Percentiles rank a stretch among this genome's conserved stretches.
These are phyloP conservation scores for Nemania sp. DNA, from an alignment of 2,329 filamentous ascomycete species.

Conservation along the genomic window DNA sequence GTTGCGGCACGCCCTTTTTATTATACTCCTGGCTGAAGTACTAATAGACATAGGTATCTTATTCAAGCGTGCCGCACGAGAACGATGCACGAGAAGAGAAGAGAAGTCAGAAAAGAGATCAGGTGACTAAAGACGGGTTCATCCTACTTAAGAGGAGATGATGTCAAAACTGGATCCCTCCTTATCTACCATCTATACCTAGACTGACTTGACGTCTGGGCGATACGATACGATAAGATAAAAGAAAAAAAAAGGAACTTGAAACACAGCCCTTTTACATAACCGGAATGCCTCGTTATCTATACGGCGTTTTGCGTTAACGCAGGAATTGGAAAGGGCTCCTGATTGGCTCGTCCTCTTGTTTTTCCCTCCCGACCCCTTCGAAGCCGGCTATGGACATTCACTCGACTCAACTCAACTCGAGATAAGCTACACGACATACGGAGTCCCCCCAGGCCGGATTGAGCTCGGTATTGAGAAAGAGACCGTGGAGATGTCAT, in stretches of 20 bases:
- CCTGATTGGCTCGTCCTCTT: conserved; percentile 8
- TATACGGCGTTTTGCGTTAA: conserved; percentile 10
- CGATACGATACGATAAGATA: conserved; percentile 13
- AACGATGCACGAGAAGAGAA: neutral
- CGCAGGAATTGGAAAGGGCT: neutral
- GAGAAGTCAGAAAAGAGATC: conserved; percentile 11
- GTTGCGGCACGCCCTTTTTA: conserved; percentile 1
- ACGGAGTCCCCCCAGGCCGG: neutral
- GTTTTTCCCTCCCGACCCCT: conserved; percentile 12
- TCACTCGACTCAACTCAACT: conserved; percentile 4
- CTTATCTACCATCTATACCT: no score
- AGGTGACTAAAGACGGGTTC: conserved; percentile 6
- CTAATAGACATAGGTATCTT: neutral
- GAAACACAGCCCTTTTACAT: neutral
- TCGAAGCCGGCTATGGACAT: no score
- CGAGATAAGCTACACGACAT: neutral
- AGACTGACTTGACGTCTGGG: no score
- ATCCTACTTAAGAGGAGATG: no score
- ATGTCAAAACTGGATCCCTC: no score
- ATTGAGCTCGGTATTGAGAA: conserved; percentile 14
- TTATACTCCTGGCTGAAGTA: neutral
- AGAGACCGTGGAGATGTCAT: conserved; percentile 24
- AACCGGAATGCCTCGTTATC: conserved; percentile 11
- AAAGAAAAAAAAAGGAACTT: neutral
- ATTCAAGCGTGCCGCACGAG: neutral